Evolutionary conservation across 208 protist species (phyloP).

Genomic region (Leishmania martiniquensis): DNA sequence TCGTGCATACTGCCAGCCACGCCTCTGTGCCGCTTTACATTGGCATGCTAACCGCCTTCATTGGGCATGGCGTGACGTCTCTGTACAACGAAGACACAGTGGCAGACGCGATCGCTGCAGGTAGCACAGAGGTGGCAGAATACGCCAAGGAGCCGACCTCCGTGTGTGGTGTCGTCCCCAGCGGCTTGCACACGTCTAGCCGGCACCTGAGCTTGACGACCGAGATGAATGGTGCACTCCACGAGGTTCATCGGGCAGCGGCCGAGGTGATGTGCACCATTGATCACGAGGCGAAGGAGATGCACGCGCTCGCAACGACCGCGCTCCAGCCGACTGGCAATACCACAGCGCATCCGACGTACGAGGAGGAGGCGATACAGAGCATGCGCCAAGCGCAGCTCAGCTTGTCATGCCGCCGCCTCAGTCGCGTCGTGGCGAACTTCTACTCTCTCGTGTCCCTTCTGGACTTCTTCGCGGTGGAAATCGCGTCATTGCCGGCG

Average conservation of each 20-base stretch:
- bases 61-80: constrained; percentile 41
- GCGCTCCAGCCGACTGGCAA: not conserved
- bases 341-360: not conserved
- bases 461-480: constrained; percentile 32
- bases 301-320: constrained; percentile 8
- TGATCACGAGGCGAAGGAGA: not conserved
- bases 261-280: constrained; percentile 11
- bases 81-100: constrained; percentile 1
- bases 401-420: constrained; percentile 7
- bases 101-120: not conserved
- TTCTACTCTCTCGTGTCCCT: constrained; percentile 33
- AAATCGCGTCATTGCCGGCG: not conserved
- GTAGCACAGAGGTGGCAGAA: not conserved
- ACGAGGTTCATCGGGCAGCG: constrained; percentile 28
- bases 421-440: constrained; percentile 21
- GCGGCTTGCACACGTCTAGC: not conserved
- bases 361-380: not conserved
- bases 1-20: constrained; percentile 16
- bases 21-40: constrained; percentile 35
- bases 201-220: constrained; percentile 5
- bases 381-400: not conserved
- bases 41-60: constrained; percentile 30
- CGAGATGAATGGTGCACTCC: constrained; percentile 16
- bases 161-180: too few species aligned
- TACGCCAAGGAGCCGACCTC: not conserved